Evolutionary conservation across 352 stramenopile genomes (phyloP), one percentile per base, ranked within the genome.

Genomic region (Globisporangium acanthophoron): DNA sequence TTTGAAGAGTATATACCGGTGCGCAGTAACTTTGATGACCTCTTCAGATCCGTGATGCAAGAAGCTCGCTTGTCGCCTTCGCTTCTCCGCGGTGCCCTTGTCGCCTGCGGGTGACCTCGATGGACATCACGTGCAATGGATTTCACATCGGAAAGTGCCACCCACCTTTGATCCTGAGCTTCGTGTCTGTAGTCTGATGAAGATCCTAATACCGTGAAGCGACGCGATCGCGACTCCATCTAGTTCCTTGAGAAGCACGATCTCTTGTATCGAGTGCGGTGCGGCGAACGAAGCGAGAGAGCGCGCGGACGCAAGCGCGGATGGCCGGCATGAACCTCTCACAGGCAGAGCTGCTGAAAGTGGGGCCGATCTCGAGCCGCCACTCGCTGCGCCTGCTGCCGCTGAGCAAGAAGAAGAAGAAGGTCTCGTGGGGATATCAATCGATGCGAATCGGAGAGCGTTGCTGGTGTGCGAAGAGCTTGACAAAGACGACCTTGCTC

Each of bases 371-470:
- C 50, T 74, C 80, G 15, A 91, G 80, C 43, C 74, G 78, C 51
- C 73, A 92, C 65, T 89, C 84, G 61, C 68, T 94, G 48, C 75
- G 80, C 7, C 58, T 95, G 50, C 71, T 95, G 24, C 86, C 86
- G 6, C 61, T 94, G 18, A 91, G 80, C 70, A 90, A 90, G 74
- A 90, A 91, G 70, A 93, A 91, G 68, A 91, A 91, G 54, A 91
- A 91, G 69, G 80, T 87, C n/a, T 50, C 45, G 57, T 40, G 9
- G 20, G 27, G n/a, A 8, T 11, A 13, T 13, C 8, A 11, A 48
- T 18, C 5, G 11, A 20, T n/a, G 1, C 7, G 40, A 45, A 21
- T 18, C 11, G 24, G 41, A 21, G 43, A 48, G 43, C 16, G 35
- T 5, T 15, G 3, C 31, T 37, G 31, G 31, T 8, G 2, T 8